Base-by-base conservation (phyloP, 129 eudicot genomes). In the Dittrichia graveolens region DNA sequence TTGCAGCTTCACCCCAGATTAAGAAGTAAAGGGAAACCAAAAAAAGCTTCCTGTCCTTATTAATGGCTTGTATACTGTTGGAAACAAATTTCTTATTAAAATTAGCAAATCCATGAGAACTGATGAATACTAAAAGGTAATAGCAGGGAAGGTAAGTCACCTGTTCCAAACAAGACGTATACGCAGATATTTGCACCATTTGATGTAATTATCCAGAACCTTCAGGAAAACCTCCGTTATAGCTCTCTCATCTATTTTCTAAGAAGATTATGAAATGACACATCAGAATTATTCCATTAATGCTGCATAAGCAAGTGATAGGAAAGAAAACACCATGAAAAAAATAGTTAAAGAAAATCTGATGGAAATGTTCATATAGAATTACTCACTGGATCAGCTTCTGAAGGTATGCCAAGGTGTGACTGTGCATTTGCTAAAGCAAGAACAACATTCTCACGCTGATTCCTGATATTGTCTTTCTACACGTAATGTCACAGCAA, bases 1-100 rank as follows among this genome's bases (percentile, higher is more conserved):
- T 95, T n/a, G 97, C 97, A 75, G 97, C 99, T 87, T 95, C 99
- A 60, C 99, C 99, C 99, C 99, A 95, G 55, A 95, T 88, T 62
- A 88, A 84, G 74, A 82, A 86, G 81, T 95, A 95, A 35, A 95
- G 75, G 16, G 99, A 90, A 75, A 95, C 82, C 46, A 95, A 74
- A 81, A 90, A 90, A 71, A 95, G 89, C 76, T 86, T 95, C 78
- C 97, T 86, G 71, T 95, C 99, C 81, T 86, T 83, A 68, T 86
- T 86, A 70, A 90, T 90, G 71, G 99, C 99, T 83, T 90, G 96
- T 71, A 91, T 81, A 57, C 99, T 95, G 83, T 65, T 58, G 34
- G 50, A 69, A 77, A 64, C 70, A 77, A 54, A 34, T 58, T 79
- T 34, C 59, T 15, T 49, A 19, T 4, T 44, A 13, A 55, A 40